Conservation (phyloP, 306 rosid species). For the Rubus parviflorus region DNA sequence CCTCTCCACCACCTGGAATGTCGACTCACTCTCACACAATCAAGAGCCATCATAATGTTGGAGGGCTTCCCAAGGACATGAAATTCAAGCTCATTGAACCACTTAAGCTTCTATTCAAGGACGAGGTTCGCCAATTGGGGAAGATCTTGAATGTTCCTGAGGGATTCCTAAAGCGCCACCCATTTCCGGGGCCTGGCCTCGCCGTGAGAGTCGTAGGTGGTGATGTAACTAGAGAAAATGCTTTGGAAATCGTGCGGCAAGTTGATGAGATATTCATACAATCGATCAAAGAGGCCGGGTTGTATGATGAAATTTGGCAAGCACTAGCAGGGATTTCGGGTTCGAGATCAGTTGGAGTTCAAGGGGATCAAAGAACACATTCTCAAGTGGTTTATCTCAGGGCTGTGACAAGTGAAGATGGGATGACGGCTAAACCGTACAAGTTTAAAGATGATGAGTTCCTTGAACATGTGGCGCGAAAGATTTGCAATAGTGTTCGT, state of each 20-base stretch:
- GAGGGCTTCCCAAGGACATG: too few relatives aligned
- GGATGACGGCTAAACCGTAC: background rate
- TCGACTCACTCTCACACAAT: too few relatives aligned
- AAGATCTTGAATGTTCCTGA: slow-evolving; percentile 75
- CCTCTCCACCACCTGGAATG: too few relatives aligned
- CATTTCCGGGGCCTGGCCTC: slow-evolving; percentile 98
- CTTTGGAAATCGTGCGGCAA: too few relatives aligned
- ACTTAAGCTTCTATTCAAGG: too few relatives aligned
- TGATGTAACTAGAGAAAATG: slow-evolving; percentile 13
- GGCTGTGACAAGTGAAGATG: background rate
- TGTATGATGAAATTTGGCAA: background rate
- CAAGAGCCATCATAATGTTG: too few relatives aligned
- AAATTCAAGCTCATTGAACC: slow-evolving; percentile 6
- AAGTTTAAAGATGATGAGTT: background rate
- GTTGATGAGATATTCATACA: too few relatives aligned
- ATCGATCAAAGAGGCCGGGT: too few relatives aligned
- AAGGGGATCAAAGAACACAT: background rate
- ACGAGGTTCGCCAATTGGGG: slow-evolving; percentile 62
- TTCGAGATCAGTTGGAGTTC: background rate
- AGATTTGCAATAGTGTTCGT: background rate
- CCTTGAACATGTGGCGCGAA: background rate
- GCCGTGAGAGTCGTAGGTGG: slow-evolving; percentile 93
- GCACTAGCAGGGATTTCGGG: background rate
- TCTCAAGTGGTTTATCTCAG: background rate
- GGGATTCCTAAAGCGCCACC: slow-evolving; percentile 85